Percentiles rank a stretch among this genome's conserved stretches.
phyloP scores from a whole-genome alignment of 2,329 filamentous ascomycete genomes.

The Colletotrichum graminicola region DNA sequence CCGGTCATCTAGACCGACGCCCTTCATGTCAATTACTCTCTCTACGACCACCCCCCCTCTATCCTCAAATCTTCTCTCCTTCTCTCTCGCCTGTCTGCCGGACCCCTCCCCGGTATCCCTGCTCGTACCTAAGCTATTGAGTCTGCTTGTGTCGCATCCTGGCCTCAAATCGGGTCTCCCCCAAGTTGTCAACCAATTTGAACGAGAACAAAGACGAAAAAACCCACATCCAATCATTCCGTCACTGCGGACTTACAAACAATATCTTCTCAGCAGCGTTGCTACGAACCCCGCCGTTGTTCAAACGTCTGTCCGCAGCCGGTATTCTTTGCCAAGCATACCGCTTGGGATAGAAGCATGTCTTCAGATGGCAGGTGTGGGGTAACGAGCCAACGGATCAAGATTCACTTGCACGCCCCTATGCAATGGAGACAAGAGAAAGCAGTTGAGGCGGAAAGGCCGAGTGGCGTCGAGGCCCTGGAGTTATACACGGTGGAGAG shows the following conservation, averaged over 20 bases:
- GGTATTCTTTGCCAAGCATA: constrained; percentile 2
- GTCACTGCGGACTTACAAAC: neutral
- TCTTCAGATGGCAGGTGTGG: constrained; percentile 25
- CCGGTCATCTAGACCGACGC: neutral
- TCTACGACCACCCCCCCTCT: constrained; percentile 33
- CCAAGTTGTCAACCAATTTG: constrained; percentile 6
- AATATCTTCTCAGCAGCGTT: neutral
- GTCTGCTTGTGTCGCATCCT: constrained; percentile 10
- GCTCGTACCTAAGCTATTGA: constrained; percentile 22
- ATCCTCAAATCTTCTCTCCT: neutral
- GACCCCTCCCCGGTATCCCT: constrained; percentile 1
- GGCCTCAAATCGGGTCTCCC: constrained; percentile 3
- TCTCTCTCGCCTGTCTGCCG: constrained; percentile 12
- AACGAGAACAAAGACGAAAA: neutral
- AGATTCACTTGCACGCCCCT: constrained; percentile 14
- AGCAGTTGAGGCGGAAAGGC: neutral
- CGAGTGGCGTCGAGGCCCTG: neutral
- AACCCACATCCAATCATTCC: neutral
- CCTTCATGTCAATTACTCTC: neutral
- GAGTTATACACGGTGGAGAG: neutral
- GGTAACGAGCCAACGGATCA: constrained; percentile 28
- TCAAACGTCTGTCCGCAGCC: constrained; percentile 16
- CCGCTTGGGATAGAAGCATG: neutral
- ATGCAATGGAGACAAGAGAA: constrained; percentile 8
- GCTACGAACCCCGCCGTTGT: neutral